Conservation (phyloP, 805 yeast species). For the Ogataea henricii region DNA sequence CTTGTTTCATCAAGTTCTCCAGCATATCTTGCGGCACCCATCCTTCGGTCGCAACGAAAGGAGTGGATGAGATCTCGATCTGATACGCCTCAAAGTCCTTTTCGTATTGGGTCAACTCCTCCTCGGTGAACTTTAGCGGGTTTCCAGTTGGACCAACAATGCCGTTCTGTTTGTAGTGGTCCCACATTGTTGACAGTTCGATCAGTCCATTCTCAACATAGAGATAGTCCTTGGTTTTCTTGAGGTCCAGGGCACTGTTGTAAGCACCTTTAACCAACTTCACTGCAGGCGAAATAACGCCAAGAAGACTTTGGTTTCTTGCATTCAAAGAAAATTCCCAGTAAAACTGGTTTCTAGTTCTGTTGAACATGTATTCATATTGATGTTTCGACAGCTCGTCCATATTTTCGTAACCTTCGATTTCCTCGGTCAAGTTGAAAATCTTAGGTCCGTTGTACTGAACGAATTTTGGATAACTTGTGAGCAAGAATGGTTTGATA, state of each 20-base stretch:
- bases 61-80: conserved; percentile 63
- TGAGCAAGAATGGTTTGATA: conserved; percentile 79
- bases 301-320: conserved; percentile 64
- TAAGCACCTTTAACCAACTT: conserved; percentile 72
- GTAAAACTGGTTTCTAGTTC: conserved; percentile 87
- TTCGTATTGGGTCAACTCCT: conserved; percentile 59
- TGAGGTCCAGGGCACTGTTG: conserved; percentile 58
- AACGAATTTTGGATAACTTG: conserved; percentile 79
- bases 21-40: conserved; percentile 97
- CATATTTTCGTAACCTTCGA: conserved; percentile 67
- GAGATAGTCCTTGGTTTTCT: conserved; percentile 58
- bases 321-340: conserved; percentile 82
- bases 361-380: conserved; percentile 80
- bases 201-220: conserved; percentile 66
- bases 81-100: conserved; percentile 66
- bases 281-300: conserved; percentile 79
- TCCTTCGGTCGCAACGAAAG: conserved; percentile 89
- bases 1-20: conserved; percentile 64
- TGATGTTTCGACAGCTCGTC: conserved; percentile 76
- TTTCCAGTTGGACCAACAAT: conserved; percentile 44
- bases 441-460: conserved; percentile 88
- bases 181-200: conserved; percentile 72
- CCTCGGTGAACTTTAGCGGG: conserved; percentile 52
- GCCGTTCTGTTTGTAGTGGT: conserved; percentile 57
- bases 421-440: conserved; percentile 71